phyloP scores from a whole-genome alignment of 192 early-diverging fungal genomes.

The Umbelopsis sp. region DNA sequence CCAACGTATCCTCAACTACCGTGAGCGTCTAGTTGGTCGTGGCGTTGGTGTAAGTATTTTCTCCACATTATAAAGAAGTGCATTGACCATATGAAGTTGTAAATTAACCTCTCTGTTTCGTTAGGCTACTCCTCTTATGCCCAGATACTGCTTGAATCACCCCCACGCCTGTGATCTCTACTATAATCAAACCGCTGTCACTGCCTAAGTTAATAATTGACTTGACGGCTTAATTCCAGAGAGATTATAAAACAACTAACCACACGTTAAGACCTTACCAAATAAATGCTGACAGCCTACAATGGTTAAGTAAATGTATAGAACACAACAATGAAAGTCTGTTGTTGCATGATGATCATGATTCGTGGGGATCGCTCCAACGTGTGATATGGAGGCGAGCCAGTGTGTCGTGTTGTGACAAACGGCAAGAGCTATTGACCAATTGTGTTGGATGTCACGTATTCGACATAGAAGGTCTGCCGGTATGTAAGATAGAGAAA shows the following conservation, averaged over 20 bases:
- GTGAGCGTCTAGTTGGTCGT: slow-evolving; percentile 67
- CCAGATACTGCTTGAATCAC: slow-evolving; percentile 7
- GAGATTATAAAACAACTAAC: background rate
- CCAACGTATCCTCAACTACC: slow-evolving; percentile 62
- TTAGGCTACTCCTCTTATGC: slow-evolving; percentile 45
- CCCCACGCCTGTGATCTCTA: slow-evolving; percentile 19
- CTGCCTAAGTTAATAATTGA: background rate
- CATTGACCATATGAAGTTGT: slow-evolving; percentile 33
- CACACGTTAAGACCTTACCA: background rate
- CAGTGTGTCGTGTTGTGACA: no score
- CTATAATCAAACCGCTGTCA: slow-evolving; percentile 9
- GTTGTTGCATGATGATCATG: no score
- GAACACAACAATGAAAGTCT: no score
- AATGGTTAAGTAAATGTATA: no score
- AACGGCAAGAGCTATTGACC: no score
- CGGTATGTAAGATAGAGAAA: no score
- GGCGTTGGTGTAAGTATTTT: slow-evolving; percentile 47
- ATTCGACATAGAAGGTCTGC: no score
- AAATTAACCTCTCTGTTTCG: background rate
- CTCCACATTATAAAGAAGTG: background rate
- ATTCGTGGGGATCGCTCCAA: no score
- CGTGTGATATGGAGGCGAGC: no score
- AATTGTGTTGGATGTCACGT: no score
- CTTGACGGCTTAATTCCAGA: background rate
- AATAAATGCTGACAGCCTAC: background rate